phyloP scores from a whole-genome alignment of 768 basidiomycete species.

The Mycena kentingensis region DNA sequence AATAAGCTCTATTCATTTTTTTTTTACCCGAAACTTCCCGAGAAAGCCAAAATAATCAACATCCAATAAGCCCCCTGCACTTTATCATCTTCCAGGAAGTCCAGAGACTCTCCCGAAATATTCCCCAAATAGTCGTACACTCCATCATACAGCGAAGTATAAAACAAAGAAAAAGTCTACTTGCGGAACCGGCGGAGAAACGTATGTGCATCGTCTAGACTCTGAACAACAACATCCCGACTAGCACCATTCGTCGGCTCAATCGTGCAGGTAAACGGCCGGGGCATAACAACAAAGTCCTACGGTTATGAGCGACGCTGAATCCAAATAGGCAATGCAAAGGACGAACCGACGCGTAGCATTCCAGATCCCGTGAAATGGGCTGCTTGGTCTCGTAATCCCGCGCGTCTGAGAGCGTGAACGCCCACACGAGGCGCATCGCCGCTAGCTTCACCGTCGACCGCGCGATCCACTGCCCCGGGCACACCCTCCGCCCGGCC shows the following conservation, averaged over 20 bases:
- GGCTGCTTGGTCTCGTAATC: not conserved
- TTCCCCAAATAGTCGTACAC: too few species aligned
- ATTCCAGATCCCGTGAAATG: conserved; percentile 4
- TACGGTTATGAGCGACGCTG: not conserved
- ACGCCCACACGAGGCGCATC: conserved; percentile 9
- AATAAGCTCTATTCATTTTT: too few species aligned
- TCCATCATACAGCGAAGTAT: too few species aligned
- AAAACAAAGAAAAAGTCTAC: too few species aligned
- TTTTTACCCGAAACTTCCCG: too few species aligned
- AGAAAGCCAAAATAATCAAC: too few species aligned
- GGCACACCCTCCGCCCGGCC: too few species aligned
- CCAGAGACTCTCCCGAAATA: too few species aligned
- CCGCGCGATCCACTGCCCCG: conserved; percentile 3
- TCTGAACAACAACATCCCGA: not conserved
- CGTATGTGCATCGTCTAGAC: conserved; percentile 1
- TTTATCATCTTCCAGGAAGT: too few species aligned
- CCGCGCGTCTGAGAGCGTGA: not conserved
- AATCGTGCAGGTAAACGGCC: conserved; percentile 7
- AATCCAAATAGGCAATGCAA: not conserved
- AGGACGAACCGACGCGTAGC: not conserved
- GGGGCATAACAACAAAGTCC: conserved; percentile 4
- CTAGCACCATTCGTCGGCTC: not conserved
- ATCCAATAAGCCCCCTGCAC: too few species aligned
- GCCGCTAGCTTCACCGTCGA: conserved; percentile 1
- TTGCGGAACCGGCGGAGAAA: too few species aligned